phyloP scores from a whole-genome alignment of 2,329 filamentous ascomycete species.

The Aspergillus vadensis region DNA sequence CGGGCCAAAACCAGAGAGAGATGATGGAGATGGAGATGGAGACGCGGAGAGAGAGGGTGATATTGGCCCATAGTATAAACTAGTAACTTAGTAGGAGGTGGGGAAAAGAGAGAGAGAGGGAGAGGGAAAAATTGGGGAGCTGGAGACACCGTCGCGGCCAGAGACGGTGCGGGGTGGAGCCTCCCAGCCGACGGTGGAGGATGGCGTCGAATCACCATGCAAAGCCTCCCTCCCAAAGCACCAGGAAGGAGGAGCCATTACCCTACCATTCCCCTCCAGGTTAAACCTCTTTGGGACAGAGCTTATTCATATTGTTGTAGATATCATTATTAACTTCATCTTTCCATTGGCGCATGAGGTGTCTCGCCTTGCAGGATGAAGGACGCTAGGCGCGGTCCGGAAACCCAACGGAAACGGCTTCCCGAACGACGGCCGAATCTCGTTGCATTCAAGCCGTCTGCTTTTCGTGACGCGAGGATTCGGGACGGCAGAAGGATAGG shows the following conservation, averaged over 20 bases:
- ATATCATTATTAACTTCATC: background rate
- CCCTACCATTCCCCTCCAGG: background rate
- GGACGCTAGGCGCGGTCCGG: slow-evolving; percentile 13
- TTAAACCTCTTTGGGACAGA: slow-evolving; percentile 6
- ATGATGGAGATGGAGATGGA: background rate
- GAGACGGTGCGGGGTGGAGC: background rate
- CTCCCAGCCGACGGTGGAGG: background rate
- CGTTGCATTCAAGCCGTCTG: background rate
- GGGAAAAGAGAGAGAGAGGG: too few relatives aligned
- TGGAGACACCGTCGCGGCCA: background rate
- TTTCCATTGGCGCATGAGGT: slow-evolving; percentile 9
- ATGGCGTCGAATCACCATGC: slow-evolving; percentile 3
- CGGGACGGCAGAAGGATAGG: background rate
- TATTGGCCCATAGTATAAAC: slow-evolving; percentile 2
- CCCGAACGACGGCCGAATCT: slow-evolving; percentile 12
- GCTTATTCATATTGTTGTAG: background rate
- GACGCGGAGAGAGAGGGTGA: background rate
- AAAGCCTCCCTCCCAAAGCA: slow-evolving; percentile 1
- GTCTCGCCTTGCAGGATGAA: slow-evolving; percentile 11
- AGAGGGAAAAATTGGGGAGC: background rate
- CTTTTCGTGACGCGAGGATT: background rate
- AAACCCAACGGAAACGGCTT: slow-evolving; percentile 15
- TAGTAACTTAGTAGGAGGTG: background rate
- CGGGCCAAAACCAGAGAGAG: background rate
- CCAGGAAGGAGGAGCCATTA: background rate